A percentile compares a stretch with the other conserved stretches of the same genome.
These are phyloP conservation scores for Eucalyptus rudis DNA, from an alignment of 345 rosid species.

Conservation along the genomic window DNA sequence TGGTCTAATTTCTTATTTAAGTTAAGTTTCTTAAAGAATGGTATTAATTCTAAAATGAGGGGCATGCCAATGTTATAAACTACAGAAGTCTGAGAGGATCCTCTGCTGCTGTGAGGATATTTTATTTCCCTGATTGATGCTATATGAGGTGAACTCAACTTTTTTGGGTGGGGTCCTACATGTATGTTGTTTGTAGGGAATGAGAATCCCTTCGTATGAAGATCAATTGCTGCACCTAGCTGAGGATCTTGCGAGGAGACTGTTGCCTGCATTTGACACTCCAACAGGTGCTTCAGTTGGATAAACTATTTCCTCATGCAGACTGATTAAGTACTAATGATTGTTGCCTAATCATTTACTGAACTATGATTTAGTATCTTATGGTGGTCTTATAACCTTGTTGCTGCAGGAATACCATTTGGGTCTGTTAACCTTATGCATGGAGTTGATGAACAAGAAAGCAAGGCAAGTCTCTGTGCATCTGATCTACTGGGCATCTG, in stretches of 20 bases:
- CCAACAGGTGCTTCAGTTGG: slow-evolving; percentile 56
- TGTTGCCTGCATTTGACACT: slow-evolving; percentile 97
- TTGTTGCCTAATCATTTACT: not conserved
- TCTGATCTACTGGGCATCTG: not conserved
- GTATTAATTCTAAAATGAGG: not conserved
- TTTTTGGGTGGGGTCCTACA: not conserved
- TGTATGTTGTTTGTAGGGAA: slow-evolving; percentile 42
- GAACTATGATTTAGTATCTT: not conserved
- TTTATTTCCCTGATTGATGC: not conserved
- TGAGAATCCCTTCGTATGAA: slow-evolving; percentile 73
- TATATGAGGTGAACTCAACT: not conserved
- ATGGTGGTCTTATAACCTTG: not conserved
- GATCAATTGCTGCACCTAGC: slow-evolving; percentile 71
- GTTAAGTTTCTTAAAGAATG: not conserved
- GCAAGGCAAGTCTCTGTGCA: slow-evolving; percentile 49
- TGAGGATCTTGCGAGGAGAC: slow-evolving; percentile 72
- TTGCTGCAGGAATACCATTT: slow-evolving; percentile 77
- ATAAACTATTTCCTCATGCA: not conserved
- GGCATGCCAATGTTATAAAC: not conserved
- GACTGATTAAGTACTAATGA: not conserved
- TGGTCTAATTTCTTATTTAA: not conserved
- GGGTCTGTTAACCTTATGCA: slow-evolving; percentile 88
- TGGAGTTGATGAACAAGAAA: slow-evolving; percentile 97
- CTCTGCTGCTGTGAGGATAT: not conserved
- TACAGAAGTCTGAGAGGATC: not conserved